A percentile compares a stretch with the other conserved stretches of the same genome.
phyloP scores from a whole-genome alignment of 2,329 filamentous ascomycete genomes.

The Aspergillus vadensis region DNA sequence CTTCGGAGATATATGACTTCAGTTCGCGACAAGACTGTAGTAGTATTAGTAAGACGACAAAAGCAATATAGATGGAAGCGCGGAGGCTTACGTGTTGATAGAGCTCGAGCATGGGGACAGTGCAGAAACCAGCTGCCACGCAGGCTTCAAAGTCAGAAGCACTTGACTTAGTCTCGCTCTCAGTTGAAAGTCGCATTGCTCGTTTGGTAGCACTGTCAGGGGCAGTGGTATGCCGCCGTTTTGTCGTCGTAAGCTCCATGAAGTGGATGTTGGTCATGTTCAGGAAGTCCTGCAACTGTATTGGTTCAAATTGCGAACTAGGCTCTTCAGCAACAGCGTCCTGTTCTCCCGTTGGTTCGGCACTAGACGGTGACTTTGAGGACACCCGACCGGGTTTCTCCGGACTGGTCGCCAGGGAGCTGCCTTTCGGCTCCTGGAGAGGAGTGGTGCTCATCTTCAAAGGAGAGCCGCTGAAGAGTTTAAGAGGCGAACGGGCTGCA shows the following conservation, averaged over 20 bases:
- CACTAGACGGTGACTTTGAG: slow-evolving; percentile 41
- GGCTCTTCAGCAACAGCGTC: slow-evolving; percentile 47
- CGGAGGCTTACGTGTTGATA: slow-evolving; percentile 74
- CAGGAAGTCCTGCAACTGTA: slow-evolving; percentile 88
- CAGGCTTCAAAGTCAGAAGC: slow-evolving; percentile 65
- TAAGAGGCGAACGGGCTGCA: slow-evolving; percentile 52
- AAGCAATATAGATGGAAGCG: slow-evolving; percentile 1
- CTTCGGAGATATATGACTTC: slow-evolving; percentile 95
- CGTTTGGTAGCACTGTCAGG: slow-evolving; percentile 51
- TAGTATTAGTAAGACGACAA: slow-evolving; percentile 29
- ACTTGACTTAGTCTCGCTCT: slow-evolving; percentile 25
- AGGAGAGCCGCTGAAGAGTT: slow-evolving; percentile 34
- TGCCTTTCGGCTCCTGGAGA: slow-evolving; percentile 43
- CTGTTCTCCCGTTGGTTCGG: slow-evolving; percentile 48
- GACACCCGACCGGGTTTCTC: slow-evolving; percentile 28
- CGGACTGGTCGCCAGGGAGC: slow-evolving; percentile 40
- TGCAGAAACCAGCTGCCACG: slow-evolving; percentile 86
- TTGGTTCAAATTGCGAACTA: slow-evolving; percentile 57
- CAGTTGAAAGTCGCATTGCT: slow-evolving; percentile 28
- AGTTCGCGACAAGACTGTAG: slow-evolving; percentile 80
- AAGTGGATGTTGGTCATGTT: slow-evolving; percentile 96
- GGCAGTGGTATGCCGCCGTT: slow-evolving; percentile 80
- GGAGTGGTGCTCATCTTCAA: slow-evolving; percentile 55
- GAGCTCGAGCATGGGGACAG: slow-evolving; percentile 86
- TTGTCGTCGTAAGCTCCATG: slow-evolving; percentile 97